Conservation (phyloP, 2,329 filamentous ascomycete genomes). For the Epichloe baconii region DNA sequence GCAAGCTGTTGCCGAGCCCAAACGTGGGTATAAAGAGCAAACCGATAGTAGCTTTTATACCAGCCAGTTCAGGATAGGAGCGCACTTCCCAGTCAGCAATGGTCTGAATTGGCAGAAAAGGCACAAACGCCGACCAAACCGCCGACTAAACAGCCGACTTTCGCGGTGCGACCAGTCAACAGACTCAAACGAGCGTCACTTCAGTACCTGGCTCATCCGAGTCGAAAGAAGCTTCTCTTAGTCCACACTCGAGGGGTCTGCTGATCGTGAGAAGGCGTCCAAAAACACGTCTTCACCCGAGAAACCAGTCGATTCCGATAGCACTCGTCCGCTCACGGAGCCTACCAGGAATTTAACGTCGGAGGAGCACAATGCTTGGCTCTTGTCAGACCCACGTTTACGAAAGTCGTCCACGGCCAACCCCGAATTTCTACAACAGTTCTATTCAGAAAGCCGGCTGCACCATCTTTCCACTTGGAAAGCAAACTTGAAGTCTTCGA, state of each 20-base stretch:
- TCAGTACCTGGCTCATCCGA: not conserved
- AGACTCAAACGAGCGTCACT: not conserved
- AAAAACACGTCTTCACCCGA: not conserved
- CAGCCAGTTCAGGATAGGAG: constrained; percentile 43
- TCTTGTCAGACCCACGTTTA: constrained; percentile 73
- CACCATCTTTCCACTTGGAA: constrained; percentile 97
- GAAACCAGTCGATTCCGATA: not conserved
- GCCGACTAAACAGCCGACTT: constrained; percentile 6
- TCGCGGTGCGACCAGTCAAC: not conserved
- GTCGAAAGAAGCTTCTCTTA: not conserved
- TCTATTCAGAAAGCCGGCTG: constrained; percentile 85
- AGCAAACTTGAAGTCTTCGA: constrained; percentile 76
- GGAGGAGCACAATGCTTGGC: constrained; percentile 80
- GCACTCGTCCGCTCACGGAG: constrained; percentile 3
- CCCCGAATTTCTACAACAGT: constrained; percentile 86
- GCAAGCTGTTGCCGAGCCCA: constrained; percentile 44
- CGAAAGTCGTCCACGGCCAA: constrained; percentile 85
- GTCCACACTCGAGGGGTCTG: not conserved
- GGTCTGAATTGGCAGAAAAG: constrained; percentile 17
- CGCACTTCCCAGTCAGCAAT: constrained; percentile 16
- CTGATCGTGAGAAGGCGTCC: not conserved
- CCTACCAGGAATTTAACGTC: constrained; percentile 59
- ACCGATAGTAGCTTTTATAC: constrained; percentile 75
- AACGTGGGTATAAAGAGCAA: constrained; percentile 64
- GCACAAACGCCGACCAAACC: constrained; percentile 11